phyloP scores from a whole-genome alignment of 2,329 filamentous ascomycete genomes.

The Colletotrichum noveboracense region DNA sequence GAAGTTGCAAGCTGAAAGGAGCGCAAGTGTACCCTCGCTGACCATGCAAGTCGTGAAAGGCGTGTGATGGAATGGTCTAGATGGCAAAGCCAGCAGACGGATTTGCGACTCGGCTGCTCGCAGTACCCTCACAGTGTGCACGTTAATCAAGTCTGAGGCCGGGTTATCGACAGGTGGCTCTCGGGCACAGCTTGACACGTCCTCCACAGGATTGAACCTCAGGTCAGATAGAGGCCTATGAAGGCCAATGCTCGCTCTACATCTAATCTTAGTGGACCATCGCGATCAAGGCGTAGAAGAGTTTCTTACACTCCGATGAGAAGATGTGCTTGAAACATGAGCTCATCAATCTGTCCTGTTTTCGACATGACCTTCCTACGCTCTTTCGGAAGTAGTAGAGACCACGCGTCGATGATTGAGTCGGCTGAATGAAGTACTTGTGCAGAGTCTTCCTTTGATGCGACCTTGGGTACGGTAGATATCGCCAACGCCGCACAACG shows the following conservation, averaged over 20 bases:
- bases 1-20: constrained; percentile 41
- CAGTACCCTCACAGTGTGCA: constrained; percentile 44
- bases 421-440: constrained; percentile 38
- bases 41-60: constrained; percentile 48
- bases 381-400: constrained; percentile 38
- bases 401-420: constrained; percentile 41
- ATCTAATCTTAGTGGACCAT: not conserved
- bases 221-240: constrained; percentile 45
- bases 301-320: constrained; percentile 27
- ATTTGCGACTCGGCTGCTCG: constrained; percentile 42
- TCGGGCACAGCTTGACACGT: constrained; percentile 40
- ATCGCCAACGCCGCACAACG: constrained; percentile 38
- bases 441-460: constrained; percentile 27
- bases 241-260: constrained; percentile 37
- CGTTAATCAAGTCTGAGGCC: constrained; percentile 30
- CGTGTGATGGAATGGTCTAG: constrained; percentile 36
- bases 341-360: constrained; percentile 32
- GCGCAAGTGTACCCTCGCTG: constrained; percentile 38
- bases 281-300: not conserved
- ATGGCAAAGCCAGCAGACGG: constrained; percentile 40
- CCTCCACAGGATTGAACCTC: constrained; percentile 40
- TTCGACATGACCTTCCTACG: constrained; percentile 35
- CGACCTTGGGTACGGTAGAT: constrained; percentile 24
- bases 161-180: constrained; percentile 22
- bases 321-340: constrained; percentile 33